A percentile compares a stretch with the other conserved stretches of the same genome.
Evolutionary conservation across 1,284 basidiomycete species (phyloP).

Genomic region (Mycena citricolor): DNA sequence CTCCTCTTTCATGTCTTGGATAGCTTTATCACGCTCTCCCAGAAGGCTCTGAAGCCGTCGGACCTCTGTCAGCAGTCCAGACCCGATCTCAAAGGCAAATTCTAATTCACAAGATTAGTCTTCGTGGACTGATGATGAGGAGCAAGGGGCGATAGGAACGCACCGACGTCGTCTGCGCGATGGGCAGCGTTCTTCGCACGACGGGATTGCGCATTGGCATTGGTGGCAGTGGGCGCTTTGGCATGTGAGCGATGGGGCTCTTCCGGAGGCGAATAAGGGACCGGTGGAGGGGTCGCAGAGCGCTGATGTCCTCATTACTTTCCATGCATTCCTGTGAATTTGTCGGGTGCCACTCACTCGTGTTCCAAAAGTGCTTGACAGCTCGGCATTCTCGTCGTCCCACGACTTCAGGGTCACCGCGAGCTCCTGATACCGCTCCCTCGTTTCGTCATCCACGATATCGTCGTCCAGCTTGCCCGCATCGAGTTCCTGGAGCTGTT

Average conservation of each 20-base stretch:
- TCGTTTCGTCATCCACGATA: constrained; percentile 65
- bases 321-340: neutral
- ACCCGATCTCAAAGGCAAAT: constrained; percentile 95
- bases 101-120: constrained; percentile 47
- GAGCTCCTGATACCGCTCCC: constrained; percentile 73
- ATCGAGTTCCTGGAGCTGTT: constrained; percentile 71
- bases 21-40: constrained; percentile 84
- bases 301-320: neutral
- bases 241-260: constrained; percentile 43
- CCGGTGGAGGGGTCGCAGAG: constrained; percentile 34
- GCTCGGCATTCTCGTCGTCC: constrained; percentile 81
- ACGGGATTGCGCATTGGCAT: constrained; percentile 70
- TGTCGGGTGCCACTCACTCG: constrained; percentile 49
- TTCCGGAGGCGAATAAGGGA: constrained; percentile 33
- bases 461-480: constrained; percentile 56
- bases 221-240: constrained; percentile 42
- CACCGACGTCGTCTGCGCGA: constrained; percentile 80
- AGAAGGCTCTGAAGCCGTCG: constrained; percentile 84
- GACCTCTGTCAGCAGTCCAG: constrained; percentile 85
- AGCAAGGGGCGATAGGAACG: constrained; percentile 35
- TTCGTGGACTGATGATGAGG: constrained; percentile 15
- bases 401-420: constrained; percentile 75
- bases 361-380: constrained; percentile 69
- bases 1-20: constrained; percentile 86
- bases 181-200: constrained; percentile 85